Conservation (phyloP, 1,139 yeast species). For the Taiozyma sp. region DNA sequence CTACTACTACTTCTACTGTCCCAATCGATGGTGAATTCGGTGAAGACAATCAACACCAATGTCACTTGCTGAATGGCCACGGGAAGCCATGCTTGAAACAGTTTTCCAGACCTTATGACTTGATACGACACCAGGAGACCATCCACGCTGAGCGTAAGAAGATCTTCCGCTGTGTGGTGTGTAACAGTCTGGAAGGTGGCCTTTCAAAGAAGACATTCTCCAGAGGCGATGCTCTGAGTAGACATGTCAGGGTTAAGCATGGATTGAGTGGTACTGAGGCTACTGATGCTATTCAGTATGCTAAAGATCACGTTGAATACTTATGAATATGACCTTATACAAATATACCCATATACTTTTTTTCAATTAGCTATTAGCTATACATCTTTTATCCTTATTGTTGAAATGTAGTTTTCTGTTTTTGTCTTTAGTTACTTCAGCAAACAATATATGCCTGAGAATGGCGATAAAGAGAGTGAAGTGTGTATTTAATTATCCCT, state of each 20-base stretch:
- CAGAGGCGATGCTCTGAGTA: slow-evolving; percentile 89
- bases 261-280: slow-evolving; percentile 66
- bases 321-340: neutral
- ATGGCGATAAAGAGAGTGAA: too few relatives aligned
- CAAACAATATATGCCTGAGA: too few relatives aligned
- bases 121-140: slow-evolving; percentile 93
- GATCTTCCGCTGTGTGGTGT: slow-evolving; percentile 80
- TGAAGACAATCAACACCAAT: slow-evolving; percentile 34
- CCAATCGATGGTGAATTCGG: slow-evolving; percentile 1
- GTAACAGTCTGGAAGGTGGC: slow-evolving; percentile 46
- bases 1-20: neutral
- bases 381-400: neutral
- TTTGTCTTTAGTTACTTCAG: neutral
- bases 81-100: slow-evolving; percentile 70
- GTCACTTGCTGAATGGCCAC: slow-evolving; percentile 54
- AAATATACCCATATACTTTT: neutral
- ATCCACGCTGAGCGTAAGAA: slow-evolving; percentile 89
- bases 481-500: too few relatives aligned
- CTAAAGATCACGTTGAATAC: slow-evolving; percentile 73
- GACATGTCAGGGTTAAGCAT: slow-evolving; percentile 91
- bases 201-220: slow-evolving; percentile 70
- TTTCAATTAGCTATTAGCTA: neutral
- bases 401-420: neutral
- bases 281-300: slow-evolving; percentile 63
- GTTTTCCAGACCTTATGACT: slow-evolving; percentile 91